These are phyloP conservation scores for Tricholoma flavovirens DNA, from an alignment of 768 basidiomycete species.

Conservation along the genomic window DNA sequence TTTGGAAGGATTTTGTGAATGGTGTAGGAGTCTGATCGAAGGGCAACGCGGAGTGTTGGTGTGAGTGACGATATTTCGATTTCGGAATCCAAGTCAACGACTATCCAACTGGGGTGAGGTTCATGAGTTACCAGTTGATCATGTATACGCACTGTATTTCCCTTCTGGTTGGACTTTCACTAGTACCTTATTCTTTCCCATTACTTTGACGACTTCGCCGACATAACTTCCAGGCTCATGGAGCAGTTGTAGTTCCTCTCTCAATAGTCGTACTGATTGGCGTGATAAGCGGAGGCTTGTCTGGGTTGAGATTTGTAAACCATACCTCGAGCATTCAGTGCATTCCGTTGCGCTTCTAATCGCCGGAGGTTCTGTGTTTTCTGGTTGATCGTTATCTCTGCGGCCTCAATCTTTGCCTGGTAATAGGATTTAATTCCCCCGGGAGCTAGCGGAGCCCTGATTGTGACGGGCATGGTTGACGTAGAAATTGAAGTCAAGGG, in stretches of 20 bases:
- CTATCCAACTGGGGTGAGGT: conserved; percentile 31
- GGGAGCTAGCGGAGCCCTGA: conserved; percentile 36
- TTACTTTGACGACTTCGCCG: conserved; percentile 95
- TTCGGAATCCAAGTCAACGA: conserved; percentile 89
- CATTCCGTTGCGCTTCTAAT: conserved; percentile 95
- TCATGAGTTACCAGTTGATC: background rate
- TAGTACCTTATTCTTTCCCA: conserved; percentile 98
- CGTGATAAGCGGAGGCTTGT: background rate
- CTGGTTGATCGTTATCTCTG: conserved; percentile 90
- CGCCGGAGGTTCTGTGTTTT: conserved; percentile 95
- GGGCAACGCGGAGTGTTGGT: conserved; percentile 85
- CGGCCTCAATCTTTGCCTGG: conserved; percentile 91
- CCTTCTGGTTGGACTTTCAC: conserved; percentile 99
- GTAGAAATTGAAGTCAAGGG: conserved; percentile 1
- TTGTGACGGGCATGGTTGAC: conserved; percentile 30
- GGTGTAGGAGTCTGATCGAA: conserved; percentile 93
- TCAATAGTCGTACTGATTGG: conserved; percentile 68
- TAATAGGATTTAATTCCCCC: conserved; percentile 87
- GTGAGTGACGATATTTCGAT: conserved; percentile 78
- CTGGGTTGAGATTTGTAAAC: background rate
- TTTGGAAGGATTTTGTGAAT: conserved; percentile 96
- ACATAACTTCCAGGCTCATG: conserved; percentile 98
- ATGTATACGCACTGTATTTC: conserved; percentile 80
- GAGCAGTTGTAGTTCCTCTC: conserved; percentile 89
- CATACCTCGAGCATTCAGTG: conserved; percentile 88